Evolutionary conservation across 1,284 basidiomycete genomes (phyloP).

Genomic region (Mrakiaceae sp.): DNA sequence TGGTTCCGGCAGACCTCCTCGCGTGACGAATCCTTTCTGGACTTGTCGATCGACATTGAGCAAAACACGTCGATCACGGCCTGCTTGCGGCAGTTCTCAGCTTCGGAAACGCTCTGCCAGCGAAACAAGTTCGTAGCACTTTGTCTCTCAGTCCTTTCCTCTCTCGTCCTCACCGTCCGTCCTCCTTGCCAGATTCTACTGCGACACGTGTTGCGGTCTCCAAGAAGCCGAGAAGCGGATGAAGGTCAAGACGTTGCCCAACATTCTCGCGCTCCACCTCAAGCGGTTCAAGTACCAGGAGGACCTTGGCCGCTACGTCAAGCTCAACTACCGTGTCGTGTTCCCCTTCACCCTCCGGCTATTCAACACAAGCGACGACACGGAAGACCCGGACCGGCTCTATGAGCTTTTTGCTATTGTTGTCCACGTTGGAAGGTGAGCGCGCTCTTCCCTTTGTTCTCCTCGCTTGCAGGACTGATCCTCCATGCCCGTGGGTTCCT

Average conservation of each 20-base stretch:
- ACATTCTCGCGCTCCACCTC: slow-evolving; percentile 85
- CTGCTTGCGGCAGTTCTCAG: slow-evolving; percentile 89
- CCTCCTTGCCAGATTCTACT: slow-evolving; percentile 53
- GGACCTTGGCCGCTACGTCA: slow-evolving; percentile 75
- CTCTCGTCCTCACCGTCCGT: background rate
- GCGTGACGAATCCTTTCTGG: slow-evolving; percentile 90
- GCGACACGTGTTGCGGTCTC: slow-evolving; percentile 87
- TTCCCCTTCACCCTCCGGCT: slow-evolving; percentile 88
- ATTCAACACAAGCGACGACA: slow-evolving; percentile 94
- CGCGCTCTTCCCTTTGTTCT: background rate
- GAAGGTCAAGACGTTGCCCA: slow-evolving; percentile 94
- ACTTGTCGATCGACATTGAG: slow-evolving; percentile 95
- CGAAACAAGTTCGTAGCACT: slow-evolving; percentile 65
- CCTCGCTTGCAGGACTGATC: slow-evolving; percentile 12
- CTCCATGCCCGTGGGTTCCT: slow-evolving; percentile 17
- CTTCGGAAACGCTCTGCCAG: slow-evolving; percentile 94
- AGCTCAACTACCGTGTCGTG: slow-evolving; percentile 88
- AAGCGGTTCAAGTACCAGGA: slow-evolving; percentile 99
- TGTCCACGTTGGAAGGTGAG: slow-evolving; percentile 91
- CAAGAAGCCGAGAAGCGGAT: slow-evolving; percentile 98
- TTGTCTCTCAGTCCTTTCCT: background rate
- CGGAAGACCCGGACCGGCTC: slow-evolving; percentile 68
- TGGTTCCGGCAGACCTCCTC: slow-evolving; percentile 59
- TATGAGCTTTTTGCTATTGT: slow-evolving; percentile 94
- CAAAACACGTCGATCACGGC: slow-evolving; percentile 92